These are phyloP conservation scores for Rubia yunnanensis DNA, from an alignment of 257 asterid species.

Conservation along the genomic window DNA sequence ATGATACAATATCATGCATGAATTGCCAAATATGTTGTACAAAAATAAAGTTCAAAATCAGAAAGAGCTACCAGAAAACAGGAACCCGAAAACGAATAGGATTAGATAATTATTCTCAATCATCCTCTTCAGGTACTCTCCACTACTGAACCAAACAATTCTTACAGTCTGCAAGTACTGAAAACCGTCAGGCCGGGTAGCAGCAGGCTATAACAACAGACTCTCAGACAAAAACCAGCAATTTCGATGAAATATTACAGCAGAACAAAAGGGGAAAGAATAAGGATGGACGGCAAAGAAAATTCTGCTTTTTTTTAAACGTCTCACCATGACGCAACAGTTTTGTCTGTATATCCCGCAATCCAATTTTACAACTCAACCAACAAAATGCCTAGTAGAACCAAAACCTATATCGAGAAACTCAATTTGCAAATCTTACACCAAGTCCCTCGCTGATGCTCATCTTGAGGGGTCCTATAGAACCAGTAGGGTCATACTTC, in stretches of 20 bases:
- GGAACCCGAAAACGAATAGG: not conserved
- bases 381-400: constrained; percentile 32
- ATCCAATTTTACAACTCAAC: constrained; percentile 42
- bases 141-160: constrained; percentile 9
- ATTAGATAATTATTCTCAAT: constrained; percentile 4
- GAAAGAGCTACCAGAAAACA: not conserved
- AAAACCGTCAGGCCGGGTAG: constrained; percentile 7
- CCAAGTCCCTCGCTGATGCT: constrained; percentile 27
- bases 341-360: constrained; percentile 28
- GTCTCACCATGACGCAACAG: constrained; percentile 21
- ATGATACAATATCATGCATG: not conserved
- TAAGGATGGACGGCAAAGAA: constrained; percentile 7
- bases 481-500: constrained; percentile 18
- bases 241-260: constrained; percentile 13
- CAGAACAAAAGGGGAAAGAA: constrained; percentile 11
- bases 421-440: constrained; percentile 39
- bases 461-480: constrained; percentile 32
- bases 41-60: not conserved
- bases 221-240: constrained; percentile 6
- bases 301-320: constrained; percentile 10
- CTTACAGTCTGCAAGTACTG: constrained; percentile 13
- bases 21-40: no score
- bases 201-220: constrained; percentile 1
- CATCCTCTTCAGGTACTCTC: not conserved
- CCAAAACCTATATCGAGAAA: constrained; percentile 37